Conservation (phyloP, 2,329 filamentous ascomycete species). For the Plenodomus tracheiphilus region DNA sequence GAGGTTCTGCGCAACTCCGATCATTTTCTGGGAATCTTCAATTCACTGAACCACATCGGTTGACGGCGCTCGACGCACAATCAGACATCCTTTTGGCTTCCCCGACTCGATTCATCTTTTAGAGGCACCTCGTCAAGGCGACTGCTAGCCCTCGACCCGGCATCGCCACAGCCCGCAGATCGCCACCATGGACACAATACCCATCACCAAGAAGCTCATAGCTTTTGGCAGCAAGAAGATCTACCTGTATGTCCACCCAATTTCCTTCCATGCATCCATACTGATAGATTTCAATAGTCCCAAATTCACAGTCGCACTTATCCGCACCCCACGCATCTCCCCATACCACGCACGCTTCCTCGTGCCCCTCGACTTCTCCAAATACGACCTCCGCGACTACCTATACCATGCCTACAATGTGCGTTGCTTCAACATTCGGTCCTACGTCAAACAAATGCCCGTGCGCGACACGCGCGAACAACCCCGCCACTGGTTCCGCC, state of each 20-base stretch:
- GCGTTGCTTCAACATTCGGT: constrained; percentile 69
- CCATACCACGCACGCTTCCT: constrained; percentile 85
- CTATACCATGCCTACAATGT: constrained; percentile 85
- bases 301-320: constrained; percentile 76
- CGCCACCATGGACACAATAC: constrained; percentile 32
- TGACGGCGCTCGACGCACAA: neutral
- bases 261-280: neutral
- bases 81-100: neutral
- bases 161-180: neutral
- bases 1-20: neutral
- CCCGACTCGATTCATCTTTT: neutral
- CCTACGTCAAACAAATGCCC: constrained; percentile 73
- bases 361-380: constrained; percentile 90
- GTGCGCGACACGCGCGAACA: constrained; percentile 57
- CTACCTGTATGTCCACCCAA: constrained; percentile 47
- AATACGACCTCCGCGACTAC: constrained; percentile 95
- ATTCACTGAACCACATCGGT: neutral
- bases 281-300: constrained; percentile 60
- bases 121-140: neutral
- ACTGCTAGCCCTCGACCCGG: neutral
- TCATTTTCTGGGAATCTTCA: neutral
- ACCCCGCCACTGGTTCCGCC: constrained; percentile 66
- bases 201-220: constrained; percentile 39
- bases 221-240: constrained; percentile 50
- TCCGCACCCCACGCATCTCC: constrained; percentile 72